Conservation (phyloP, 2,329 filamentous ascomycete species). For the Metarhizium rileyi region DNA sequence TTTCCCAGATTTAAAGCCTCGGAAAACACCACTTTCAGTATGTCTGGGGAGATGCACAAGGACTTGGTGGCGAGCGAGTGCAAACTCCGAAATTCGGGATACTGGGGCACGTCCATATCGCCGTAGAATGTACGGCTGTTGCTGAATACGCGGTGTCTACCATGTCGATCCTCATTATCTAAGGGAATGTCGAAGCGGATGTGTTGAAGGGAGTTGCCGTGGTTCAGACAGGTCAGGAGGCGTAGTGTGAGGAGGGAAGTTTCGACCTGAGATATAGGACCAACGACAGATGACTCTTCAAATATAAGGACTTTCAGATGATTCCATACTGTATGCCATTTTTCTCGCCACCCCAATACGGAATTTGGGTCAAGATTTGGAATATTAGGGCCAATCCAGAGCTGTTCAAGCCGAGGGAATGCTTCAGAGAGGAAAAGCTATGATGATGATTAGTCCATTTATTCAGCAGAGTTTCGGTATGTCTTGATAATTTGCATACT, state of each 20-base stretch:
- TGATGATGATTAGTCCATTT: neutral
- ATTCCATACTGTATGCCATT: constrained; percentile 18
- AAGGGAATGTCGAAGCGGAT: constrained; percentile 22
- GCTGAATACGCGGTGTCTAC: constrained; percentile 2
- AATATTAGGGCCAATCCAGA: constrained; percentile 18
- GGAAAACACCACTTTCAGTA: constrained; percentile 15
- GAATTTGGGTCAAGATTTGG: constrained; percentile 12
- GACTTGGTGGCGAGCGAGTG: constrained; percentile 19
- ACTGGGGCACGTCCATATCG: neutral
- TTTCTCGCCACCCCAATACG: constrained; percentile 6
- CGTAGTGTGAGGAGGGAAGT: constrained; percentile 15
- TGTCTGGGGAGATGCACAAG: constrained; percentile 15
- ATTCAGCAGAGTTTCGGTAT: neutral
- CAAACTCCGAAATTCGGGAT: constrained; percentile 16
- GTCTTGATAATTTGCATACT: neutral
- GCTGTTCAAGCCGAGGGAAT: constrained; percentile 20
- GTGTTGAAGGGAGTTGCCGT: constrained; percentile 16
- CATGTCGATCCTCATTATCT: constrained; percentile 12
- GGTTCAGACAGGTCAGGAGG: constrained; percentile 18
- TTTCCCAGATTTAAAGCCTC: constrained; percentile 17
- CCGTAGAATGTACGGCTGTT: neutral
- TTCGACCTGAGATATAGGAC: constrained; percentile 12
- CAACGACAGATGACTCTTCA: constrained; percentile 11
- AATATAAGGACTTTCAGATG: constrained; percentile 20
- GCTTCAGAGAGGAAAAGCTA: constrained; percentile 14